phyloP scores from a whole-genome alignment of 371 early-diverging fungal genomes.

The Mucor plumbeus region DNA sequence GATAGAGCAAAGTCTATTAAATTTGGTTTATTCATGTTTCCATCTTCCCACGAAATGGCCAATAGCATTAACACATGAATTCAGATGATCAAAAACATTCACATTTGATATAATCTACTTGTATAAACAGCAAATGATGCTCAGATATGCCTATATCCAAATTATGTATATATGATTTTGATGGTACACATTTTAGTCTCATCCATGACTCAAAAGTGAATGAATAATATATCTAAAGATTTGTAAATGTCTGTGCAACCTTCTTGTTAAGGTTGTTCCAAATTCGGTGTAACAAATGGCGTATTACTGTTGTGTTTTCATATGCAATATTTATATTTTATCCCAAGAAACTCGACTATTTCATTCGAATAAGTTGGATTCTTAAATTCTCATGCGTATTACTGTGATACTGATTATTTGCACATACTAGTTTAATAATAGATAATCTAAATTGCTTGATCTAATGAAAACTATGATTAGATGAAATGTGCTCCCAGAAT shows the following conservation, averaged over 20 bases:
- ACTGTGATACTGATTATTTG: too few relatives aligned
- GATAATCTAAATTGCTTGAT: too few relatives aligned
- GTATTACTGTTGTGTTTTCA: background rate
- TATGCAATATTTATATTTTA: background rate
- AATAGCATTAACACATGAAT: background rate
- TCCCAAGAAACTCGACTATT: too few relatives aligned
- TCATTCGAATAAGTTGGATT: too few relatives aligned
- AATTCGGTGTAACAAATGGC: background rate
- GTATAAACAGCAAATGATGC: too few relatives aligned
- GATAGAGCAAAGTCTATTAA: slow-evolving; percentile 7
- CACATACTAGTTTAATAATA: too few relatives aligned
- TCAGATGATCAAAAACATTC: background rate
- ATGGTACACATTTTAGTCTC: background rate
- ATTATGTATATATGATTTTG: background rate
- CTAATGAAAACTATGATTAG: background rate
- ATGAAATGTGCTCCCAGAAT: background rate
- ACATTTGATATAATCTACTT: background rate
- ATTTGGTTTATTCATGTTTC: background rate
- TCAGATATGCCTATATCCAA: background rate
- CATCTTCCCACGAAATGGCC: slow-evolving; percentile 12
- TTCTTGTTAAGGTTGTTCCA: background rate
- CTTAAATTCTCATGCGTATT: too few relatives aligned
- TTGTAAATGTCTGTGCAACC: slow-evolving; percentile 2
- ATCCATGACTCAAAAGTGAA: background rate
- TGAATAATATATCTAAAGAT: background rate